Evolutionary conservation across 805 yeast genomes (phyloP).

Genomic region (Kazachstania kunashirensis): DNA sequence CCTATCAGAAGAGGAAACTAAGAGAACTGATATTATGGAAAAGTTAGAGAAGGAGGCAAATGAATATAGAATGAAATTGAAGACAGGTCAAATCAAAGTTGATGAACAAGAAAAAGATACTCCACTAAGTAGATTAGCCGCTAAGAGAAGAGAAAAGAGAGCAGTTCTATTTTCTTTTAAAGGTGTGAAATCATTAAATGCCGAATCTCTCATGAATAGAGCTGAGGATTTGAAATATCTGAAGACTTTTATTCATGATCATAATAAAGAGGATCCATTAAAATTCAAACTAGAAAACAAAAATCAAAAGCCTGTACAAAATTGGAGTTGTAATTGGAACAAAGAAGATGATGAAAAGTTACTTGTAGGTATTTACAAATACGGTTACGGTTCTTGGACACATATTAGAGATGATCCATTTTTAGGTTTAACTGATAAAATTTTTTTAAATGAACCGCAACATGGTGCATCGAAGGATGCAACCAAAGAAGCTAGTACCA

Average conservation of each 20-base stretch:
- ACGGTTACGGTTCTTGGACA: constrained; percentile 94
- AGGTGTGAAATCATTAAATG: constrained; percentile 82
- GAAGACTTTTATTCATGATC: constrained; percentile 40
- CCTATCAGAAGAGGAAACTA: constrained; percentile 55
- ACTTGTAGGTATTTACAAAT: constrained; percentile 76
- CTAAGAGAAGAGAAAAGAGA: constrained; percentile 73
- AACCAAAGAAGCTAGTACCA: background rate
- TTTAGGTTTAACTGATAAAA: constrained; percentile 72
- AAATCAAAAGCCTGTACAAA: constrained; percentile 71
- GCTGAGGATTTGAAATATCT: constrained; percentile 75
- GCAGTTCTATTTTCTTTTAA: constrained; percentile 83
- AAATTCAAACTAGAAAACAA: constrained; percentile 46
- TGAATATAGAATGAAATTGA: constrained; percentile 41
- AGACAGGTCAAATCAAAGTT: constrained; percentile 27
- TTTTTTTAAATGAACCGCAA: constrained; percentile 50
- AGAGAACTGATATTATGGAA: constrained; percentile 45
- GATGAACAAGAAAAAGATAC: constrained; percentile 32
- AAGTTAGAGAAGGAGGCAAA: constrained; percentile 52
- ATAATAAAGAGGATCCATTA: constrained; percentile 46
- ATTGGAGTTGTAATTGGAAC: constrained; percentile 88
- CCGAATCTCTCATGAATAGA: constrained; percentile 74
- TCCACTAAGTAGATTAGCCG: constrained; percentile 44
- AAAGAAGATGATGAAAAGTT: constrained; percentile 77
- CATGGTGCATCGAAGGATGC: constrained; percentile 6
- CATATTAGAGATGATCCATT: constrained; percentile 94